phyloP scores from a whole-genome alignment of 352 stramenopile genomes.

The Phytophthora fragariae region DNA sequence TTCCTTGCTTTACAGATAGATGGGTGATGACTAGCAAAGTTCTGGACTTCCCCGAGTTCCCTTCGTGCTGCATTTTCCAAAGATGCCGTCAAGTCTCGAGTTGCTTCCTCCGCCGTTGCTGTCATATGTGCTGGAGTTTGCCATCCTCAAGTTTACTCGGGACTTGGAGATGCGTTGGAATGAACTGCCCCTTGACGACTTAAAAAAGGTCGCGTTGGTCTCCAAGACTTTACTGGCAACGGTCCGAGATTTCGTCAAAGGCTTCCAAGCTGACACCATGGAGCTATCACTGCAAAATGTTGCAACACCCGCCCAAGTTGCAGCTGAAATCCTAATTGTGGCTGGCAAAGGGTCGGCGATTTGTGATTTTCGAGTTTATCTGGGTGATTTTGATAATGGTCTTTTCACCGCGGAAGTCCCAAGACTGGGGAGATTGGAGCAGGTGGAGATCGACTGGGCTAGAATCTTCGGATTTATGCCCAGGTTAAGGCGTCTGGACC shows the following conservation, averaged over 20 bases:
- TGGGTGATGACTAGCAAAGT: too few relatives aligned
- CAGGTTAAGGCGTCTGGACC: neutral
- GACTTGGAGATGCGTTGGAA: neutral
- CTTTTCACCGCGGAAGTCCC: neutral
- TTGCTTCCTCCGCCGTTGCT: neutral
- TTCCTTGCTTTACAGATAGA: too few relatives aligned
- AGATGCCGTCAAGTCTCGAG: neutral
- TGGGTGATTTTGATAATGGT: neutral
- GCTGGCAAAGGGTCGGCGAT: neutral
- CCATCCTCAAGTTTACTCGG: neutral
- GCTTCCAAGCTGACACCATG: neutral
- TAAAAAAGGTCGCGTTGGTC: slow-evolving; percentile 2
- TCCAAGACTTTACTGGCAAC: neutral
- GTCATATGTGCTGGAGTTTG: neutral
- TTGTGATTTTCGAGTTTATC: neutral
- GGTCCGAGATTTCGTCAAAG: neutral
- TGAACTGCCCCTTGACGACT: neutral
- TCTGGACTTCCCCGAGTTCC: neutral
- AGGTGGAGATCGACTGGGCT: neutral
- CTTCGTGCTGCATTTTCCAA: neutral
- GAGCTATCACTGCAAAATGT: neutral
- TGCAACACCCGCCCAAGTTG: neutral
- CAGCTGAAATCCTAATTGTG: neutral
- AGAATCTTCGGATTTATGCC: neutral
- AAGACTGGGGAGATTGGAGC: neutral